Base-by-base conservation (phyloP, 2,329 filamentous ascomycete genomes). In the Parasarocladium wereldwijsianum region DNA sequence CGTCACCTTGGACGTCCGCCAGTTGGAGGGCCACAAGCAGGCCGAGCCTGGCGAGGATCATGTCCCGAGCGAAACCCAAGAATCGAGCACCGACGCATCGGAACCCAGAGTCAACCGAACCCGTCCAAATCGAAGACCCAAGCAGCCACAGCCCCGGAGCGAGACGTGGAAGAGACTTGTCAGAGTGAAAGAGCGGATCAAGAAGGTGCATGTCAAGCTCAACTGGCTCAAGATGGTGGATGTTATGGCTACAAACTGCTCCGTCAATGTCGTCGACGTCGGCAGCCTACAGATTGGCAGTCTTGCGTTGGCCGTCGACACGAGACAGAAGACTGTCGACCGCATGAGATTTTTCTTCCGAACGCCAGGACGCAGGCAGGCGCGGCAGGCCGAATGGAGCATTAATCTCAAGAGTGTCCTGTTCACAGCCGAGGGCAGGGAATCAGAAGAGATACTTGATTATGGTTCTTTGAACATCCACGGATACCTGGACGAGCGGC, bases 201-300 rank as follows among this genome's bases (percentile, higher is more conserved):
- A 96, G 59, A 70, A 67, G 33, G 54, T 98, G 31, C 90, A 98
- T 46, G 64, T 80, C 34, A 81, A 83, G 42, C 79, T 98, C 39
- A 72, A 82, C 40, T 94, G 83, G 80, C 67, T 98, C 39, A 73
- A 80, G 32, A 66, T 93, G 66, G 75, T 96, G 12, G 90, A 98
- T 54, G 60, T 98, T 20, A 75, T 92, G 16, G 84, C 85, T 8
- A 76, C 76, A 12, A 83, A 86, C 44, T 81, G 83, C 1, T 76
- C 76, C 5, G 48, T 93, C 32, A 76, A 76, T 34, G 62, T 96
- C 19, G 62, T 77, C 15, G 81, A 85, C 40, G 81, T 93, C 16
- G 90, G 90, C 14, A 81, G 76, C 37, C 52, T 96, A 24, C 82
- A 93, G 46, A 61, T 94, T 32, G 87, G 86, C 34, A 82, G 72